phyloP scores from a whole-genome alignment of 176 grass and related monocot genomes.

The Chloris gayana region DNA sequence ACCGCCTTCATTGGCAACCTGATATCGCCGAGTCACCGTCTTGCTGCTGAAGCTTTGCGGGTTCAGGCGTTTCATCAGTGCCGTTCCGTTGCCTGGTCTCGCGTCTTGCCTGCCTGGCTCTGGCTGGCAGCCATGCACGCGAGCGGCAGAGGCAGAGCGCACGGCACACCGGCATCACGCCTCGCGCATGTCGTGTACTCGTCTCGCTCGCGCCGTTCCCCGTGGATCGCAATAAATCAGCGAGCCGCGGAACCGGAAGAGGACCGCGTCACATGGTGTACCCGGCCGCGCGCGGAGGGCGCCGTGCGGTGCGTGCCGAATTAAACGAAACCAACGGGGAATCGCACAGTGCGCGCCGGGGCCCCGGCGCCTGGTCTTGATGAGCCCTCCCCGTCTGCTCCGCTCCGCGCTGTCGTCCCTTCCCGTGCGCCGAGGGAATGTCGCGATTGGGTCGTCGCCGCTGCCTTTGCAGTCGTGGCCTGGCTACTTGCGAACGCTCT shows the following conservation, averaged over 20 bases:
- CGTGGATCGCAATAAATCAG: background rate
- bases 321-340: background rate
- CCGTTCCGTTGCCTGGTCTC: background rate
- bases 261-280: conserved; percentile 33
- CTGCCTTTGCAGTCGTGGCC: background rate
- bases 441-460: background rate
- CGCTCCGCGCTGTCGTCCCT: background rate
- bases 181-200: background rate
- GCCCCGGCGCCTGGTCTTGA: background rate
- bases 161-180: background rate
- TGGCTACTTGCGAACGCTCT: background rate
- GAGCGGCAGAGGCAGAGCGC: background rate
- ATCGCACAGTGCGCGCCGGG: background rate
- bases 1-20: background rate
- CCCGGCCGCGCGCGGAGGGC: conserved; percentile 15
- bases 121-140: background rate
- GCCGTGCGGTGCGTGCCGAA: conserved; percentile 7
- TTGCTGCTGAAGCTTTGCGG: background rate
- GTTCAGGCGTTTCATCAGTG: background rate
- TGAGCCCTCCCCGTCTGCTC: background rate
- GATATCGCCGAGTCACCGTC: background rate
- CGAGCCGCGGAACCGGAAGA: background rate
- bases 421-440: conserved; percentile 12
- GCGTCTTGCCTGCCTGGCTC: background rate
- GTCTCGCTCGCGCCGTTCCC: background rate